Conservation (phyloP, 1,284 basidiomycete genomes). For the Laetiporus sulphureus region DNA sequence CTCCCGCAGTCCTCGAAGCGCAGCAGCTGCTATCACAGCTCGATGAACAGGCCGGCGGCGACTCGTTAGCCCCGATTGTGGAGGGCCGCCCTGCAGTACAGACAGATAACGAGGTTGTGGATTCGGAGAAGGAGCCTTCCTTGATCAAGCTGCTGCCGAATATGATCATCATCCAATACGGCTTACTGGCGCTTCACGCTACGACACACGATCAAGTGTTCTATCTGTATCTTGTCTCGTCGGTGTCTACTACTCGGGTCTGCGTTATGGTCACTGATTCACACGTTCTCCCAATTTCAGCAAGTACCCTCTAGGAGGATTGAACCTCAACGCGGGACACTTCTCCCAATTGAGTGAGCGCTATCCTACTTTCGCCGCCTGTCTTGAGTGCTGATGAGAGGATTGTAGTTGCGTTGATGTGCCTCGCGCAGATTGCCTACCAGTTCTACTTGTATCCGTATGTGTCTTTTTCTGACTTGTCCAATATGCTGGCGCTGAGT, state of each 20-base stretch:
- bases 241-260: conserved; percentile 25
- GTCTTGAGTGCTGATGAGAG: neutral
- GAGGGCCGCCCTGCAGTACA: conserved; percentile 29
- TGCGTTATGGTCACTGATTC: neutral
- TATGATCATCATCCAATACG: conserved; percentile 73
- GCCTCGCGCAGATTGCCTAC: conserved; percentile 74
- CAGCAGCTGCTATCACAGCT: conserved; percentile 45
- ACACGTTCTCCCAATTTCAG: conserved; percentile 30
- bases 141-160: conserved; percentile 61
- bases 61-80: conserved; percentile 45
- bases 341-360: conserved; percentile 75
- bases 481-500: too few relatives aligned
- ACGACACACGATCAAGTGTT: conserved; percentile 86
- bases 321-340: conserved; percentile 72
- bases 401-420: conserved; percentile 67
- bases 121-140: conserved; percentile 46
- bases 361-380: neutral
- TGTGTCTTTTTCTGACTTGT: conserved; percentile 31
- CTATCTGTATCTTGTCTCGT: conserved; percentile 79
- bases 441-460: conserved; percentile 84
- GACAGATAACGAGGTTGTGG: conserved; percentile 7
- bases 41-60: conserved; percentile 30
- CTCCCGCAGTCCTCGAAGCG: conserved; percentile 63
- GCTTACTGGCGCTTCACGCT: conserved; percentile 68
- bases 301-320: conserved; percentile 62